Conservation (phyloP, 2,329 filamentous ascomycete genomes). For the Sporothrix globosa region DNA sequence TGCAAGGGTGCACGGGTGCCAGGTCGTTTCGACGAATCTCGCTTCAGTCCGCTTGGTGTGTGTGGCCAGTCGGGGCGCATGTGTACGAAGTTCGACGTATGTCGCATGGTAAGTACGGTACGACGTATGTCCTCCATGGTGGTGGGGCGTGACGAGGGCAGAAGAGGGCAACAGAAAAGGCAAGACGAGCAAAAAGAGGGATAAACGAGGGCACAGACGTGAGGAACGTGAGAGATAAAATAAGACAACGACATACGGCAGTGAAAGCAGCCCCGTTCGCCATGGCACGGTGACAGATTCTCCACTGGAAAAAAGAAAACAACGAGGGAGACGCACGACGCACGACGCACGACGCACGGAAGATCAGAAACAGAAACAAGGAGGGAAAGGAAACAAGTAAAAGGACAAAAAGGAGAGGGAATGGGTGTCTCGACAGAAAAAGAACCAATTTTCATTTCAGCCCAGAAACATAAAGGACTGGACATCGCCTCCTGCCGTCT, state of each 20-base stretch:
- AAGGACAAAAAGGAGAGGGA: neutral
- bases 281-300: neutral
- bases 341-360: neutral
- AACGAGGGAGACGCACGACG: neutral
- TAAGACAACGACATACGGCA: too few relatives aligned
- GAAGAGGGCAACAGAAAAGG: too few relatives aligned
- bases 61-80: constrained; percentile 1
- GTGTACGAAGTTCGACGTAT: neutral
- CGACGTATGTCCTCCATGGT: too few relatives aligned
- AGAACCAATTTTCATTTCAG: too few relatives aligned
- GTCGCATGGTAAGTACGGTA: too few relatives aligned
- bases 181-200: too few relatives aligned
- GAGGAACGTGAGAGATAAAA: constrained; percentile 14
- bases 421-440: neutral
- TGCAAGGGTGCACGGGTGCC: too few relatives aligned
- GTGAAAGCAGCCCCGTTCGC: too few relatives aligned
- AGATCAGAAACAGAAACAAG: neutral
- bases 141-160: too few relatives aligned
- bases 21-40: neutral
- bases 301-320: neutral
- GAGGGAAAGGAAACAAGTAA: neutral
- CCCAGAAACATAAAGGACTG: neutral
- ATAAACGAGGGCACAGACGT: too few relatives aligned
- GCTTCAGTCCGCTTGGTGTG: constrained; percentile 21
- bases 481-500: too few relatives aligned